These are phyloP conservation scores for Coemansia sp. DNA, from an alignment of 192 early-diverging fungal species.

Conservation along the genomic window DNA sequence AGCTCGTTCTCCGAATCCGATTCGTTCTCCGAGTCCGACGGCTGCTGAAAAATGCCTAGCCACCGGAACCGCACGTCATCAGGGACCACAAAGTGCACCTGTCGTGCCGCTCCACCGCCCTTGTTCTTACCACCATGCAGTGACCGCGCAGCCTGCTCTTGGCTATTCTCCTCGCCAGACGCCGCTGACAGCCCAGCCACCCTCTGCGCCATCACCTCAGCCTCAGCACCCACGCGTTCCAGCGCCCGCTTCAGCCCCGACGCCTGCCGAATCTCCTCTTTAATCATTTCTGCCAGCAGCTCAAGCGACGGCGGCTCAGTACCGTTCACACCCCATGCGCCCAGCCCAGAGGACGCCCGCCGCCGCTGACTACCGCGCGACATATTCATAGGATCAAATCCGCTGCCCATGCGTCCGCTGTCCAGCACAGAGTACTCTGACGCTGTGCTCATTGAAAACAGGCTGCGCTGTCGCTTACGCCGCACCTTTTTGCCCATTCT, in stretches of 20 bases:
- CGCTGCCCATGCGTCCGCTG: conserved; percentile 23
- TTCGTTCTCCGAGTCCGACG: conserved; percentile 18
- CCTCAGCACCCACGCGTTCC: conserved; percentile 34
- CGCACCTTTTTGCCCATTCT: conserved; percentile 33
- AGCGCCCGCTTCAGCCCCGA: conserved; percentile 48
- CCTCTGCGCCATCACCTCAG: conserved; percentile 29
- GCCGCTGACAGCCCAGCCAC: conserved; percentile 19
- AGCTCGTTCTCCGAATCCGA: not conserved
- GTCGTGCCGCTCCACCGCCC: conserved; percentile 5
- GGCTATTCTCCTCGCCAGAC: not conserved
- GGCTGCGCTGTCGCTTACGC: conserved; percentile 44
- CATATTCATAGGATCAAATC: conserved; percentile 26
- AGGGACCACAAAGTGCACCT: conserved; percentile 46
- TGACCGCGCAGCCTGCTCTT: not conserved
- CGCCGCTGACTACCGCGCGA: not conserved
- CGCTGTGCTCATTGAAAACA: conserved; percentile 51
- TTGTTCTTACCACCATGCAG: not conserved
- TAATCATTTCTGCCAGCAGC: conserved; percentile 50
- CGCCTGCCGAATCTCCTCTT: conserved; percentile 53
- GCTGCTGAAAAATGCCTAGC: conserved; percentile 49
- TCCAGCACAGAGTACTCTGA: conserved; percentile 44
- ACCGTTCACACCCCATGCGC: conserved; percentile 4
- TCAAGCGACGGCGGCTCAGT: conserved; percentile 41
- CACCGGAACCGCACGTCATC: conserved; percentile 53
- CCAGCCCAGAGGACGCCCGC: not conserved